Evolutionary conservation across 2,329 filamentous ascomycete genomes (phyloP), one percentile per base, ranked within the genome.

Genomic region (Akanthomyces lecanii): DNA sequence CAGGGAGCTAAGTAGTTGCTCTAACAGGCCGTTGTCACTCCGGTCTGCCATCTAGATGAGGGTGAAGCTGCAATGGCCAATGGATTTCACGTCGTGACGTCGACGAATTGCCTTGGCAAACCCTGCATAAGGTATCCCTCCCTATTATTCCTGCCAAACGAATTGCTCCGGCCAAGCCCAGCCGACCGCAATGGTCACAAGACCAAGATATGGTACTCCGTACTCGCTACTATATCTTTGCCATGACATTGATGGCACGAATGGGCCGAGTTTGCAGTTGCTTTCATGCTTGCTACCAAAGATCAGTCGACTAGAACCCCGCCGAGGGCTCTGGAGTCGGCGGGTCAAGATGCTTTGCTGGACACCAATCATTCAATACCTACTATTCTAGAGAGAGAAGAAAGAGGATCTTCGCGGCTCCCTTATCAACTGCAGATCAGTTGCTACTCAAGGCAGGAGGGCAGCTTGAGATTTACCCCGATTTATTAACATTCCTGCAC

Each of bases 401-500:
- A 21, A 21, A 21, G 36, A 30, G n/a, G 53, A 55, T 55, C 53
- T 36, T 42, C 53, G 38, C 38, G 38, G 50, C 23, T 42, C 47
- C 4, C 10, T 40, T 18, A 33, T 60, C 30, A 23, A 36, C 42
- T 21, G 47, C 36, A 50, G 47, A 60, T 60, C 57, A 52, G 18
- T 44, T 51, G 38, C 47, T 44, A 25, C 25, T 51, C 56, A n/a
- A 52, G 57, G 57, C 33, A 60, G 25, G 47, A 36, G 53, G 12
- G 25, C 38, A 30, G 25, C 25, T 18, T 23, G 36, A 40, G 12
- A 60, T 28, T 23, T 28, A 33, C 36, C 14, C 30, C 45, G 56
- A 50, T 38, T 40, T 50, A 45, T 23, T 33, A 14, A 14, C 44
- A 38, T 50, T 7, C 18, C 8, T 16, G 25, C 11, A 30, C n/a